Base-by-base conservation (phyloP, 441 rosid genomes). In the Manihot esculenta region DNA sequence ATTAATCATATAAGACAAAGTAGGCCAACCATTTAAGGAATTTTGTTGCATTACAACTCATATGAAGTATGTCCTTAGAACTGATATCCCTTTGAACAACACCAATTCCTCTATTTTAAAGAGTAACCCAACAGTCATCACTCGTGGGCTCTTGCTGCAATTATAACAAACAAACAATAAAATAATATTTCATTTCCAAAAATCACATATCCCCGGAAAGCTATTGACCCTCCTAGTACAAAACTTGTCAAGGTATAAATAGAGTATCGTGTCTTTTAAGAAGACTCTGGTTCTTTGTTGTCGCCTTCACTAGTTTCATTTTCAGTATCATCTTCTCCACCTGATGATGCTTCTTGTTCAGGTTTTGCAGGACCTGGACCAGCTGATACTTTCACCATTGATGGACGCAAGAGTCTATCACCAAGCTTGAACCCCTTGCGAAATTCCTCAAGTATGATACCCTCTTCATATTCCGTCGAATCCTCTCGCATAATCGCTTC, bases 371-470 rank as follows among this genome's bases (percentile, higher is more conserved):
- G 97, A 59, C 98, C 97, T 3, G 99, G 97, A 75, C 99, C 97
- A n/a, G 99, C 91, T 1, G 99, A 94, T 27, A 94, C 99, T 77
- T 94, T 90, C 77, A 92, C 99, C 99, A 92, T 92, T 24, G 99
- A 85, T 24, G 99, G 97, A 44, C 99, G 91, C 82, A 94, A 67
- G 20, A 94, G 91, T 77, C 96, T 85, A 44, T 92, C 97, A 0
- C 97, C 96, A 0, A 94, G 84, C 84, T 83, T 83, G 84, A 87
- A 94, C 23, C 99, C 97, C 79, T 87, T 89, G 67, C 94, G 92
- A 68, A 73, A 92, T 81, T 94, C 97, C 75, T 90, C 82, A 26
- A 94, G 78, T 68, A 94, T 74, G 24, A 83, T 80, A 45, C 97
- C 97, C 72, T 94, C 97, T 83, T 88, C 97, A 35, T 80, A 87